Percentiles rank a stretch among this genome's conserved stretches.
Evolutionary conservation across 768 basidiomycete genomes (phyloP).

Genomic region (Pleurotus salmoneostramineus): DNA sequence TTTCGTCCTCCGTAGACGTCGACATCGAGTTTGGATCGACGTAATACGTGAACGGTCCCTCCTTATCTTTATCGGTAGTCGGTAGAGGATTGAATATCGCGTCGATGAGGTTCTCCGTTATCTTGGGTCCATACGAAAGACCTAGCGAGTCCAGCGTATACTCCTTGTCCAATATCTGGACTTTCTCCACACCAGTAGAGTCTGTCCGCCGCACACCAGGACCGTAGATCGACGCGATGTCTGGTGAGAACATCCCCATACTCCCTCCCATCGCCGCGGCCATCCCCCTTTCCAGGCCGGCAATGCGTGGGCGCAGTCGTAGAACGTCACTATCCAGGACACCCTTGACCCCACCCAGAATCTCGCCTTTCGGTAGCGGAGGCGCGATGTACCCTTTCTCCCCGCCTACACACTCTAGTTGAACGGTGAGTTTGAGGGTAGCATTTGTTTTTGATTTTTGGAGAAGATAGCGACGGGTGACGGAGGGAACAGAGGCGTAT

Average conservation of each 20-base stretch:
- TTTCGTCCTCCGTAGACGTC: neutral
- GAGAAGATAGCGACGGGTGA: conserved; percentile 64
- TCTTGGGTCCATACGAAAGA: conserved; percentile 51
- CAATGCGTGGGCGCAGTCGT: conserved; percentile 44
- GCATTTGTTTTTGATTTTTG: conserved; percentile 78
- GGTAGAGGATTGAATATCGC: conserved; percentile 73
- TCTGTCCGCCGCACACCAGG: conserved; percentile 1
- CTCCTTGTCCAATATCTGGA: conserved; percentile 3
- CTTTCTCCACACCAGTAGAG: neutral
- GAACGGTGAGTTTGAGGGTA: conserved; percentile 67
- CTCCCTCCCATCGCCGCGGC: conserved; percentile 41
- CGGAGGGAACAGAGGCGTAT: conserved; percentile 58
- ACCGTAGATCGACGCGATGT: neutral
- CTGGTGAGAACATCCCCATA: conserved; percentile 1
- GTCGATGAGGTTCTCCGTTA: conserved; percentile 74
- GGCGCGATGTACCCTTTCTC: conserved; percentile 57
- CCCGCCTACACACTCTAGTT: conserved; percentile 49
- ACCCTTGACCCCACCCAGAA: conserved; percentile 62
- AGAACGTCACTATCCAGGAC: conserved; percentile 57
- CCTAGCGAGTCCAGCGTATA: conserved; percentile 44
- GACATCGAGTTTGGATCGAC: conserved; percentile 17
- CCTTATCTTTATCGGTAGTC: conserved; percentile 32
- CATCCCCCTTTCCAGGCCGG: conserved; percentile 37
- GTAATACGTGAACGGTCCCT: conserved; percentile 40
- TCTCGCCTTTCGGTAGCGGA: conserved; percentile 68